Evolutionary conservation across 2,329 filamentous ascomycete genomes (phyloP), one percentile per base, ranked within the genome.

Genomic region (Venturia effusa): DNA sequence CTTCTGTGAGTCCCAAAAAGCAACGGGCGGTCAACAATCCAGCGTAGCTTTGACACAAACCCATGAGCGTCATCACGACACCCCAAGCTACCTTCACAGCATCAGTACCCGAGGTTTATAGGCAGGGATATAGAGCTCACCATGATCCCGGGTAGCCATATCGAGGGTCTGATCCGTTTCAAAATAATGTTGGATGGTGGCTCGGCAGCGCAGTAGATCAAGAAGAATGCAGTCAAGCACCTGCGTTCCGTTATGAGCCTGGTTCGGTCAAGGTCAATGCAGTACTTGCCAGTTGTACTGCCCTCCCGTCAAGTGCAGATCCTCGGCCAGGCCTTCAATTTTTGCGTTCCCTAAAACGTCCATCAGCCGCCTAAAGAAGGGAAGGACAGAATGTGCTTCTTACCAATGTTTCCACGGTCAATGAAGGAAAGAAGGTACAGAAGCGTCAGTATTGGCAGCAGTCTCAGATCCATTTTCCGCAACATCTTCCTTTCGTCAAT

Each of bases 141-240:
- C 72, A 74, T 75, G 64, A 74, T 73, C 64, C 72, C 71, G 0
- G 72, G 72, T 5, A 74, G 67, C 73, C 72, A 75, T 27, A 74
- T 70, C 1, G 69, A 70, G 7, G 73, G 73, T 11, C 70, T 63
- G 1, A 69, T 67, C 6, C 71, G 67, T 71, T 83, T 84, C 74
- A 85, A 79, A 70, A 83, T 78, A 57, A 84, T 74, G 71, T 85
- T 85, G 66, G 78, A 80, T 1, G 83, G 83, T 19, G 84, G 79
- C 66, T 85, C 82, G 34, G 78, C 76, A 0, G 76, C 72, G 65
- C 82, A 79, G 64, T 84, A 84, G 67, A 78, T 81, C 2, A 80
- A 79, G 66, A 83, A 83, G 67, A 84, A 80, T 41, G 83, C 55
- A 11, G 64, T 65, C 19, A 65, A 30, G n/a, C 59, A 65, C 43